Base-by-base conservation (phyloP, 1,139 yeast species). In the Diutina ranongensis region DNA sequence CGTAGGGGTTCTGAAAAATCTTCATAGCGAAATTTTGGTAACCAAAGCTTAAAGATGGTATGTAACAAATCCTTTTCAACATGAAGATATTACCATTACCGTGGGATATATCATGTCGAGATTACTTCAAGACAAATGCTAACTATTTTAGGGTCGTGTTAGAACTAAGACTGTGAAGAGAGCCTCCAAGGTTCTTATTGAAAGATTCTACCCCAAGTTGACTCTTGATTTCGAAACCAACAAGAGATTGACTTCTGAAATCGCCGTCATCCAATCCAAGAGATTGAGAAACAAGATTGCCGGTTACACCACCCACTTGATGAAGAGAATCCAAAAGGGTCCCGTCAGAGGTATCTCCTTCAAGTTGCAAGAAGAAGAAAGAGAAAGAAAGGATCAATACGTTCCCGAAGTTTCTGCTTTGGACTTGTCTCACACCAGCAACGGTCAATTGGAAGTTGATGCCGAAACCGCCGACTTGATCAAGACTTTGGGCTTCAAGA, bases 341-440 rank as follows among this genome's bases (percentile, higher is more conserved):
- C 98, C 99, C 80, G 99, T 92, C 64, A 89, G 97, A 83, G 99
- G 99, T 80, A 94, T 92, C 64, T 92, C 98, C 65, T 92, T 92
- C 96, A 94, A 94, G 78, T 87, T 92, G 70, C 99, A 92, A 82
- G 99, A 92, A 80, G 99, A 92, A 79, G 99, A 94, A 83, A 92
- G 98, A 83, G 99, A 94, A 80, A 86, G 98, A 81, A 92, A 94
- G 80, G 99, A 94, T 76, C 98, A 94, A 80, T 94, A 89, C 77
- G 98, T 94, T 67, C 99, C 99, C 76, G 97, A 89, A 73, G 95
- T 89, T 68, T 94, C 98, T 71, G 99, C 98, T 72, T 86, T 94
- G 73, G 97, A 89, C 79, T 84, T 89, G 71, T 82, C 95, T 62
- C 89, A 87, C 85, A 38, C 42, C 42, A 80, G 88, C 72, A 87